Evolutionary conservation across 805 yeast genomes (phyloP).

Genomic region (Cyberlindnera amylophila): DNA sequence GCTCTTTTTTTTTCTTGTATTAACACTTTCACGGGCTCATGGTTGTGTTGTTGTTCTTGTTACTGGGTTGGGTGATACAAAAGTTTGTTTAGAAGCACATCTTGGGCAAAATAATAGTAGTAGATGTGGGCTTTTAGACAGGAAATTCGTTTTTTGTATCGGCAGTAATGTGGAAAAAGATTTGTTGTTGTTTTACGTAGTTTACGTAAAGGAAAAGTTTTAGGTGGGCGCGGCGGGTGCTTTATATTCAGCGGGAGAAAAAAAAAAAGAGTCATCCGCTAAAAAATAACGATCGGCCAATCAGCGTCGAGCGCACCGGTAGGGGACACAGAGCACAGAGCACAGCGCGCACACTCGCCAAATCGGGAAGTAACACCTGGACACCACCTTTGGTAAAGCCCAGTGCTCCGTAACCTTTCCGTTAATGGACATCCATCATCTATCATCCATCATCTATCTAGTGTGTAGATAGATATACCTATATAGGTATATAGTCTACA

Average conservation of each 20-base stretch:
- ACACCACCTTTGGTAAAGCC: no score
- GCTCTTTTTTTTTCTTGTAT: not conserved
- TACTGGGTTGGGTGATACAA: slow-evolving; percentile 4
- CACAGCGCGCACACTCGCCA: no score
- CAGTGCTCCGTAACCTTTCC: no score
- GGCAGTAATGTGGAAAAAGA: slow-evolving; percentile 19
- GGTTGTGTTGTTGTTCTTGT: slow-evolving; percentile 5
- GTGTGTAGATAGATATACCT: no score
- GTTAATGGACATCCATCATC: no score
- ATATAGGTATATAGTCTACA: no score
- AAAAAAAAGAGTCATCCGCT: not conserved
- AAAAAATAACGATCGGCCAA: slow-evolving; percentile 6
- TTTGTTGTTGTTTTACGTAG: not conserved
- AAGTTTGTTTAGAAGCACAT: slow-evolving; percentile 28
- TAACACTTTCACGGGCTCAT: slow-evolving; percentile 8
- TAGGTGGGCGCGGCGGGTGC: not conserved
- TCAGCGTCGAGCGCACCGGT: not conserved
- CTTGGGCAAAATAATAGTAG: slow-evolving; percentile 6
- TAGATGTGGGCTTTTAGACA: not conserved
- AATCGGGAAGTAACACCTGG: slow-evolving; percentile 1
- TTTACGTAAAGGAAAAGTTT: not conserved
- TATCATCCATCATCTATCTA: no score
- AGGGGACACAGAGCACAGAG: slow-evolving; percentile 1
- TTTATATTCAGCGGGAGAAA: not conserved
- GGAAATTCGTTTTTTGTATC: slow-evolving; percentile 7